Base-by-base conservation (phyloP, 2,329 filamentous ascomycete genomes). In the Teratosphaeria gauchensis region DNA sequence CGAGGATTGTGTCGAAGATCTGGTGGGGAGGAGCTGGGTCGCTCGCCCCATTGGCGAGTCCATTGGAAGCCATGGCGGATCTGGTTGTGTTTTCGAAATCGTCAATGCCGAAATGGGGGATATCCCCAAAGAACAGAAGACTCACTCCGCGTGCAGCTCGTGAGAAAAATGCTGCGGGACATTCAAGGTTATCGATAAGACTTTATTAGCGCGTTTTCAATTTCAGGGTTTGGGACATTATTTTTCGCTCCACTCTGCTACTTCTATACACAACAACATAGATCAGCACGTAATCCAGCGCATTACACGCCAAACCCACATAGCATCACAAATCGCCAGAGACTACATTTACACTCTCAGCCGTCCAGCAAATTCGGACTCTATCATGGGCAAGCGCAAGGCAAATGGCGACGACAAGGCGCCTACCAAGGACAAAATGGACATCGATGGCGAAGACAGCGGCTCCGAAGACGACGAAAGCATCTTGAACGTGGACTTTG, bases 401-500 rank as follows among this genome's bases (percentile, higher is more conserved):
- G 75, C 78, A 57, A 68, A 72, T 60, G 74, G 76, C 63, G 76
- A 78, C 60, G 74, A 73, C 56, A 76, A 78, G 64, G 70, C 74
- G 28, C 74, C 79, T 68, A 70, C 71, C 19, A 74, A 75, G 56
- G 72, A 70, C 48, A 73, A 75, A 64, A 75, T 76, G 63, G 71
- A 72, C 31, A 66, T 71, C 48, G 68, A 71, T 51, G 69, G 65
- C 60, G 68, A 73, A 21, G 70, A 71, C 33, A 69, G 66, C 60
- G 65, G 64, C 58, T 65, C 61, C 57, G 42, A 48, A 3, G 71
- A 71, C 58, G 12, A n/a, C 32, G 51, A 30, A 46, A 59, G 30
- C 53, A 54, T 60, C 19, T 48, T 62, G 31, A 64, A 97, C 71
- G 91, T 97, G 59, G 92, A 97, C 65, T 99, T 99, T 69, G 94